phyloP scores from a whole-genome alignment of 2,329 filamentous ascomycete species.

The Colletotrichum sp. region DNA sequence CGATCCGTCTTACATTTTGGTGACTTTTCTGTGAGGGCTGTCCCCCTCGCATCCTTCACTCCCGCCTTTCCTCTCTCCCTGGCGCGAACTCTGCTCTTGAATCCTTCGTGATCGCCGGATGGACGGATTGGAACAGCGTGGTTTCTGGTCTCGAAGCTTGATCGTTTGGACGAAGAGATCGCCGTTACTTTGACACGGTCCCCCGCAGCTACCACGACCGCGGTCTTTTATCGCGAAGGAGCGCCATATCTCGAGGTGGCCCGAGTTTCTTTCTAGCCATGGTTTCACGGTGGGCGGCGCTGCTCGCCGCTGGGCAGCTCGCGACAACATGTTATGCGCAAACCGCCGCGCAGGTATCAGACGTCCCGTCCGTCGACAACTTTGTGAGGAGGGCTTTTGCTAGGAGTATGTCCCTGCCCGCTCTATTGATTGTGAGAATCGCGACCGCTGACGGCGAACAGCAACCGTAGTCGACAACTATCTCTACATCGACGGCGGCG shows the following conservation, averaged over 20 bases:
- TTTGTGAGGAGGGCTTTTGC: conserved; percentile 10
- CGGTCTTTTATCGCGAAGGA: background rate
- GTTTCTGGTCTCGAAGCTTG: background rate
- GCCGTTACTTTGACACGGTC: background rate
- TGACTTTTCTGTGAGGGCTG: background rate
- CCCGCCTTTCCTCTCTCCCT: background rate
- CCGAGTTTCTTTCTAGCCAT: background rate
- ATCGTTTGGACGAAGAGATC: background rate
- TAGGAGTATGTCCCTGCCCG: background rate
- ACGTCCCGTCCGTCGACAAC: background rate
- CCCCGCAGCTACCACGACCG: background rate
- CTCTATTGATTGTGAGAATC: background rate
- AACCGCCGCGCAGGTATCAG: background rate
- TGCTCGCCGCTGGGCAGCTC: conserved; percentile 3
- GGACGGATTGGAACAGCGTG: background rate
- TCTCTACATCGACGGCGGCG: conserved; percentile 15
- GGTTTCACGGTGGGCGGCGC: background rate
- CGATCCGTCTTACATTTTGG: background rate
- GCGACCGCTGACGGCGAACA: background rate
- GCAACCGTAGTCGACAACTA: conserved; percentile 9
- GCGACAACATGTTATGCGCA: background rate
- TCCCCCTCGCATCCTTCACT: background rate
- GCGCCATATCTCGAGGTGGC: background rate
- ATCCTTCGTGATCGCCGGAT: background rate
- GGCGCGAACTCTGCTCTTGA: background rate